Evolutionary conservation across 2,329 filamentous ascomycete genomes (phyloP).

Genomic region (Ceratocystis huliohia): DNA sequence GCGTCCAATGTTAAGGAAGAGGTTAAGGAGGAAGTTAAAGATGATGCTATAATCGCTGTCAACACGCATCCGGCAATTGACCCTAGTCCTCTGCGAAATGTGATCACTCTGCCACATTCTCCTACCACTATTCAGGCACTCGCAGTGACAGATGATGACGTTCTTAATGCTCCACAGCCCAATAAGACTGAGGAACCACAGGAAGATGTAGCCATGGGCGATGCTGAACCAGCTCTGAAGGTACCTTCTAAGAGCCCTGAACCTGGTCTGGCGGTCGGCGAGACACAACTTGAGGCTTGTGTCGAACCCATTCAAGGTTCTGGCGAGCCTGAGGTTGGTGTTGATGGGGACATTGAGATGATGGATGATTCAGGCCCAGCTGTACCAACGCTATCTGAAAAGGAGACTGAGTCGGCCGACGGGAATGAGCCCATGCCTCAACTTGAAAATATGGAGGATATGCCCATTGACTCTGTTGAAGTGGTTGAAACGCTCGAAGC

Average conservation of each 20-base stretch:
- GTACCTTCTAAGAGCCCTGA: not conserved
- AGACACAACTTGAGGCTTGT: not conserved
- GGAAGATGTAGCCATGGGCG: slow-evolving; percentile 5
- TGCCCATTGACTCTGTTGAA: too few relatives aligned
- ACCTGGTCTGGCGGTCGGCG: not conserved
- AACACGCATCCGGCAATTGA: slow-evolving; percentile 24
- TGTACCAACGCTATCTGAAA: not conserved
- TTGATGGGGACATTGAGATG: not conserved
- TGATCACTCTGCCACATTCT: slow-evolving; percentile 14
- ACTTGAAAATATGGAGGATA: too few relatives aligned
- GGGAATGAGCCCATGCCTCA: too few relatives aligned
- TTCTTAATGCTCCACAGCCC: not conserved
- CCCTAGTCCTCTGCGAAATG: slow-evolving; percentile 17
- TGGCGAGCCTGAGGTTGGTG: not conserved
- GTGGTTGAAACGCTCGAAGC: too few relatives aligned
- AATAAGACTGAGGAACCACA: not conserved
- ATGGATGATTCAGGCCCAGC: not conserved
- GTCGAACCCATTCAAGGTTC: not conserved
- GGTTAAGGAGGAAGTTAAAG: slow-evolving; percentile 8
- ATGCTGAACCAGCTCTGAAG: not conserved
- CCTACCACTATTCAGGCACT: not conserved
- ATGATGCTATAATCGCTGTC: not conserved
- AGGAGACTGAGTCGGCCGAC: too few relatives aligned
- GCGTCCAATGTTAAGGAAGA: not conserved
- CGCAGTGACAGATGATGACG: not conserved